These are phyloP conservation scores for Dryadomyces quercus-mongolicae DNA, from an alignment of 2,329 filamentous ascomycete genomes.

Conservation along the genomic window DNA sequence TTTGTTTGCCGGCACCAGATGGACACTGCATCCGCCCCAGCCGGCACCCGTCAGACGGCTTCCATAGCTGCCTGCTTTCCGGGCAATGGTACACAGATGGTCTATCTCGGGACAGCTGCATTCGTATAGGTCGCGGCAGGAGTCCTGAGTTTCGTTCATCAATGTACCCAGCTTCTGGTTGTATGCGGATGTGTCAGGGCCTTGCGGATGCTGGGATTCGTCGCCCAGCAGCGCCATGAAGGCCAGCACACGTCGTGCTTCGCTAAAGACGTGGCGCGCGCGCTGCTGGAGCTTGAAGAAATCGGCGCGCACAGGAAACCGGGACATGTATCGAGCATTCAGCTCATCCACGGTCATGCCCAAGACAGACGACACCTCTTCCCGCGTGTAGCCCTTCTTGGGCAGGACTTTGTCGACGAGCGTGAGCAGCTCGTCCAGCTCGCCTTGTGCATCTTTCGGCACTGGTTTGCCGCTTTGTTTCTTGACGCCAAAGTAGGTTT, in stretches of 20 bases:
- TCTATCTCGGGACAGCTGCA: slow-evolving; percentile 93
- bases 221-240: slow-evolving; percentile 69
- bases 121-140: slow-evolving; percentile 77
- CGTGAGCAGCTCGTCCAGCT: slow-evolving; percentile 62
- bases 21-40: slow-evolving; percentile 94
- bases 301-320: slow-evolving; percentile 80
- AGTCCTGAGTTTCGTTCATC: slow-evolving; percentile 81
- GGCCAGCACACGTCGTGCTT: slow-evolving; percentile 73
- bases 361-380: slow-evolving; percentile 64
- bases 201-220: slow-evolving; percentile 29
- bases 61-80: slow-evolving; percentile 68
- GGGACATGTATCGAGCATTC: slow-evolving; percentile 67
- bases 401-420: slow-evolving; percentile 60
- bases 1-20: slow-evolving; percentile 76
- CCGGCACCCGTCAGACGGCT: slow-evolving; percentile 84
- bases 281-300: slow-evolving; percentile 80
- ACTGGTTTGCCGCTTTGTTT: slow-evolving; percentile 23
- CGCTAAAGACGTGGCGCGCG: slow-evolving; percentile 80
- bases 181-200: slow-evolving; percentile 45
- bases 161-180: slow-evolving; percentile 64
- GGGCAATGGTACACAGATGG: slow-evolving; percentile 69
- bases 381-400: slow-evolving; percentile 75
- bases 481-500: slow-evolving; percentile 57
- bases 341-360: slow-evolving; percentile 58
- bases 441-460: slow-evolving; percentile 34